Evolutionary conservation across 139 green algal genomes (phyloP).

Genomic region (Marvania coccoides): DNA sequence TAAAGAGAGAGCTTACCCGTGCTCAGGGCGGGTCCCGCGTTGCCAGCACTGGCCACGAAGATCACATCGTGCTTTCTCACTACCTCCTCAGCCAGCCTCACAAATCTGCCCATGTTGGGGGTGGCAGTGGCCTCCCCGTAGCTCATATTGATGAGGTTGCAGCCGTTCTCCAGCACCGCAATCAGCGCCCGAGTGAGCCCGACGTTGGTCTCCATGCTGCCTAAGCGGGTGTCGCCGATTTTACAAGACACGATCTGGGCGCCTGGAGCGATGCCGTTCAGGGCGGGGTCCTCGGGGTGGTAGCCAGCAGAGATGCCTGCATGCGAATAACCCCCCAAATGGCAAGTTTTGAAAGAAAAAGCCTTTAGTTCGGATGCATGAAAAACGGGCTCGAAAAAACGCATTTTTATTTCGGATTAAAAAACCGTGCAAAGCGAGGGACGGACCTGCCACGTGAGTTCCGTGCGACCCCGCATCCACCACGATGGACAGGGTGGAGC

Average conservation of each 20-base stretch:
- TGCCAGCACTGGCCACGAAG: slow-evolving; percentile 75
- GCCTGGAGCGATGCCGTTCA: slow-evolving; percentile 80
- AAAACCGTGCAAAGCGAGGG: no score
- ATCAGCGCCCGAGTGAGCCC: slow-evolving; percentile 66
- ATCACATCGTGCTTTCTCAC: slow-evolving; percentile 80
- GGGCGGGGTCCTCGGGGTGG: slow-evolving; percentile 63
- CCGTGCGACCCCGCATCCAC: slow-evolving; percentile 77
- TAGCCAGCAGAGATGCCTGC: slow-evolving; percentile 81
- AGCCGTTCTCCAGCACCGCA: slow-evolving; percentile 37
- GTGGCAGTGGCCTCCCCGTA: slow-evolving; percentile 52
- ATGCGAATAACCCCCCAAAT: slow-evolving; percentile 35
- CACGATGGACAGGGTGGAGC: slow-evolving; percentile 68
- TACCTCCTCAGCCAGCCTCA: slow-evolving; percentile 59
- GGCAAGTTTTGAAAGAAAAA: no score
- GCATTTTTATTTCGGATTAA: no score
- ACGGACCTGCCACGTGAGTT: slow-evolving; percentile 81
- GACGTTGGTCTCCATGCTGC: slow-evolving; percentile 74
- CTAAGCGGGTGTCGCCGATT: slow-evolving; percentile 83
- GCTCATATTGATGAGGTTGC: slow-evolving; percentile 44
- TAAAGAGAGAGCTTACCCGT: no score
- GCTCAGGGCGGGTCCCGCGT: slow-evolving; percentile 74
- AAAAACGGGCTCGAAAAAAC: no score
- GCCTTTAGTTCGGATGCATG: no score
- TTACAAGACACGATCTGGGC: slow-evolving; percentile 91
- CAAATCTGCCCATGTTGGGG: slow-evolving; percentile 60